Conservation (phyloP, 805 yeast genomes). For the Pichia gijzeniarum region DNA sequence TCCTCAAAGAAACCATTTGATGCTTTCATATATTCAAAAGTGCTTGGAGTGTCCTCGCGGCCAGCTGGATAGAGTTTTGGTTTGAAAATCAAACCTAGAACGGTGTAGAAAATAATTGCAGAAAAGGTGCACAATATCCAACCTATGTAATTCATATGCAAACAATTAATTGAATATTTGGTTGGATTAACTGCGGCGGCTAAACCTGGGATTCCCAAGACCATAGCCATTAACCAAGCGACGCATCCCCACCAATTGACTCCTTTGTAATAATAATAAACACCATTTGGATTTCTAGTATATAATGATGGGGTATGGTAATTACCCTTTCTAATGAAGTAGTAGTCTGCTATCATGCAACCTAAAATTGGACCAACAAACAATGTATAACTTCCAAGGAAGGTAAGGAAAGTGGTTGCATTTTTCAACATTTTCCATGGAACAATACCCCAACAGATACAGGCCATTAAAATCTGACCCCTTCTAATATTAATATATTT, state of each 20-base stretch:
- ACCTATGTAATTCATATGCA: conserved; percentile 22
- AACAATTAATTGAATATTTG: conserved; percentile 14
- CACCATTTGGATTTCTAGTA: conserved; percentile 23
- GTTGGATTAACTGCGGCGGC: conserved; percentile 23
- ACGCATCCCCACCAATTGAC: conserved; percentile 15
- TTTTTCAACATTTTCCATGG: conserved; percentile 37
- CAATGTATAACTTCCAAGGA: conserved; percentile 27
- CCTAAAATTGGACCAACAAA: conserved; percentile 36
- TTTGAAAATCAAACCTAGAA: conserved; percentile 14
- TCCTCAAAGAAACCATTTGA: conserved; percentile 23
- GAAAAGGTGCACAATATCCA: conserved; percentile 21
- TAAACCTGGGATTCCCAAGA: conserved; percentile 26
- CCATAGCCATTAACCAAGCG: conserved; percentile 15
- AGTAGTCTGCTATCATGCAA: conserved; percentile 34
- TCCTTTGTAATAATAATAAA: conserved; percentile 30
- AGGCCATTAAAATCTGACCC: conserved; percentile 38
- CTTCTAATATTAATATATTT: conserved; percentile 37
- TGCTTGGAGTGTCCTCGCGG: conserved; percentile 18
- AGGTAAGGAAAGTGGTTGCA: conserved; percentile 30
- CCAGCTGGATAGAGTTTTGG: conserved; percentile 19
- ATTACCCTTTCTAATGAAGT: conserved; percentile 34
- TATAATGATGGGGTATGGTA: conserved; percentile 36
- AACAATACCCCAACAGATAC: conserved; percentile 30
- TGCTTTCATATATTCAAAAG: conserved; percentile 20
- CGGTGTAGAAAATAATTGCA: conserved; percentile 14